Percentiles rank a stretch among this genome's conserved stretches.
phyloP scores from a whole-genome alignment of 441 rosid species.

The Gossypium trilobum region DNA sequence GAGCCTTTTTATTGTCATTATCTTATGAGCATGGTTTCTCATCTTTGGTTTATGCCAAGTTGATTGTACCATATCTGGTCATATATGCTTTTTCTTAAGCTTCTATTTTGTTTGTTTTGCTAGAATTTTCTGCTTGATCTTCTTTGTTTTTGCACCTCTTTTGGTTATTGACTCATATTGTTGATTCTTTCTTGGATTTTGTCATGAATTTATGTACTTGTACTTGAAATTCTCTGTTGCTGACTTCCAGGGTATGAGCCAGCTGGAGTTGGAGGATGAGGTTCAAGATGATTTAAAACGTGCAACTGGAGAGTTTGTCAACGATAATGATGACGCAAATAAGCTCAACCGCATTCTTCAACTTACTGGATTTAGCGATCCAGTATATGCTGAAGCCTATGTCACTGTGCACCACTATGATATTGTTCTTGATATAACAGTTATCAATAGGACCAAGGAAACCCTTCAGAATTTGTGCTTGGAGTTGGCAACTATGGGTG shows the following conservation, averaged over 20 bases:
- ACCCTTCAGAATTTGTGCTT: slow-evolving; percentile 87
- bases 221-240: background rate
- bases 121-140: background rate
- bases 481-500: slow-evolving; percentile 92
- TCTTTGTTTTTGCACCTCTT: background rate
- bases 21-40: background rate
- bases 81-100: background rate
- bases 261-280: slow-evolving; percentile 88
- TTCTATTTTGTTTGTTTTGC: background rate
- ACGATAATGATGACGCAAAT: slow-evolving; percentile 78
- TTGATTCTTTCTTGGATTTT: background rate
- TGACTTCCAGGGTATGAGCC: slow-evolving; percentile 74
- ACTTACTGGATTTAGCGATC: slow-evolving; percentile 88
- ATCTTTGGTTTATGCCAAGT: background rate
- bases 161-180: background rate
- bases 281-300: slow-evolving; percentile 92
- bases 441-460: slow-evolving; percentile 76
- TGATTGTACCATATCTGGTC: background rate
- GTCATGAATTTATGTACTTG: background rate
- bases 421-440: slow-evolving; percentile 78
- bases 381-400: slow-evolving; percentile 88
- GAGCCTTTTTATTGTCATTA: background rate
- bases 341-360: slow-evolving; percentile 86
- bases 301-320: slow-evolving; percentile 85
- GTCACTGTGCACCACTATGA: slow-evolving; percentile 89